phyloP scores from a whole-genome alignment of 805 yeast genomes.

The Hanseniaspora clermontiae region DNA sequence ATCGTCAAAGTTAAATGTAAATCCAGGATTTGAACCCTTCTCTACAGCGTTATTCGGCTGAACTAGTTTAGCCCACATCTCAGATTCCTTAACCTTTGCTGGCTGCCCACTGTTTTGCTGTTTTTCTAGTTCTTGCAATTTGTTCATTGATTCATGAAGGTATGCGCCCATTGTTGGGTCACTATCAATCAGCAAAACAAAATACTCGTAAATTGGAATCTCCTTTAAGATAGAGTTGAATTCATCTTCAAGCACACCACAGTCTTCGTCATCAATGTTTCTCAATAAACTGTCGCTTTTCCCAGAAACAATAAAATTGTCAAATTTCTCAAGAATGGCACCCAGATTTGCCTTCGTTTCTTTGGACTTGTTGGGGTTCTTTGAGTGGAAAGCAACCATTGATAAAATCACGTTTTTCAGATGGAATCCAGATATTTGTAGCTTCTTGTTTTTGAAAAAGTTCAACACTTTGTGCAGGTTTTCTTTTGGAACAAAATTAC shows the following conservation, averaged over 20 bases:
- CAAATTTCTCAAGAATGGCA: conserved; percentile 24
- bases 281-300: conserved; percentile 6
- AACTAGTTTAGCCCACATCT: conserved; percentile 8
- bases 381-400: conserved; percentile 19
- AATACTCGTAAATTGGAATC: conserved; percentile 53
- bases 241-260: conserved; percentile 38
- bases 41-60: background rate
- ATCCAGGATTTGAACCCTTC: background rate
- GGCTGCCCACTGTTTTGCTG: background rate
- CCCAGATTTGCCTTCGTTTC: conserved; percentile 18
- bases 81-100: conserved; percentile 1
- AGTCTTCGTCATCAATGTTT: conserved; percentile 40
- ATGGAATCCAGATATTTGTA: conserved; percentile 72
- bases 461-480: conserved; percentile 49
- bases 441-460: conserved; percentile 53
- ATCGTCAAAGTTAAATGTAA: conserved; percentile 10
- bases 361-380: conserved; percentile 14
- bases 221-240: conserved; percentile 24
- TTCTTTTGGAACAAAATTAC: conserved; percentile 67
- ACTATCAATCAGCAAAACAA: conserved; percentile 37
- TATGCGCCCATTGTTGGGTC: conserved; percentile 20
- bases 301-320: conserved; percentile 13
- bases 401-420: conserved; percentile 37
- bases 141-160: background rate
- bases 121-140: background rate